Conservation (phyloP, 1,139 yeast species). For the Taphrina wiesneri region DNA sequence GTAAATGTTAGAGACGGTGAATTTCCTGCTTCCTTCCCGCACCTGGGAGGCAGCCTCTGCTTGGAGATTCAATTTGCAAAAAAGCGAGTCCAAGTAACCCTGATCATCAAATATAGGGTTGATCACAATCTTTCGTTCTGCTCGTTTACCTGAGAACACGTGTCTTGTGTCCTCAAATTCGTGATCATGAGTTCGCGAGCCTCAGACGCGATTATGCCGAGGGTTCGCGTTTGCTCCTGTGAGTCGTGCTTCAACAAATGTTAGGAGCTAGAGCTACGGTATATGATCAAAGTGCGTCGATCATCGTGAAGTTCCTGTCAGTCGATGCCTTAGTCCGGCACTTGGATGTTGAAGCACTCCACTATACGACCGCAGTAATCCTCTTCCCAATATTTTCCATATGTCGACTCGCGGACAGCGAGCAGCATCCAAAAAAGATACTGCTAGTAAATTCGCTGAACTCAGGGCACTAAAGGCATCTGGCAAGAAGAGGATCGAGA, state of each 20-base stretch:
- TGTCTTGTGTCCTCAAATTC: background rate
- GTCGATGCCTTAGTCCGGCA: too few species aligned
- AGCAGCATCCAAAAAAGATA: slow-evolving; percentile 19
- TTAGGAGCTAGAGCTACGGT: too few species aligned
- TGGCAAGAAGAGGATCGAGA: slow-evolving; percentile 42
- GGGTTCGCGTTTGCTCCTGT: too few species aligned
- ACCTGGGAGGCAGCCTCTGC: background rate
- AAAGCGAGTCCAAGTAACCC: slow-evolving; percentile 8
- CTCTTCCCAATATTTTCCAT: background rate
- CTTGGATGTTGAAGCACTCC: too few species aligned
- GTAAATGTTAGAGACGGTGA: background rate
- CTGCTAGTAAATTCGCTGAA: slow-evolving; percentile 36
- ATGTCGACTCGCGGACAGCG: slow-evolving; percentile 25
- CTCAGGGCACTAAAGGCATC: slow-evolving; percentile 39
- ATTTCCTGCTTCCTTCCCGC: background rate
- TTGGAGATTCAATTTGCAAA: background rate
- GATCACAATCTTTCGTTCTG: background rate
- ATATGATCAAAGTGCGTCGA: too few species aligned
- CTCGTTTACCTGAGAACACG: background rate
- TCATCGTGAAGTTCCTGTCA: too few species aligned
- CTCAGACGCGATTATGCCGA: background rate
- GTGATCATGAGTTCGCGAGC: background rate
- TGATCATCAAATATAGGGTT: slow-evolving; percentile 8
- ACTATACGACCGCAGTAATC: background rate
- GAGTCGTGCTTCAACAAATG: too few species aligned